Evolutionary conservation across 1,139 yeast species (phyloP).

Genomic region (Hyphopichia buzzinii): DNA sequence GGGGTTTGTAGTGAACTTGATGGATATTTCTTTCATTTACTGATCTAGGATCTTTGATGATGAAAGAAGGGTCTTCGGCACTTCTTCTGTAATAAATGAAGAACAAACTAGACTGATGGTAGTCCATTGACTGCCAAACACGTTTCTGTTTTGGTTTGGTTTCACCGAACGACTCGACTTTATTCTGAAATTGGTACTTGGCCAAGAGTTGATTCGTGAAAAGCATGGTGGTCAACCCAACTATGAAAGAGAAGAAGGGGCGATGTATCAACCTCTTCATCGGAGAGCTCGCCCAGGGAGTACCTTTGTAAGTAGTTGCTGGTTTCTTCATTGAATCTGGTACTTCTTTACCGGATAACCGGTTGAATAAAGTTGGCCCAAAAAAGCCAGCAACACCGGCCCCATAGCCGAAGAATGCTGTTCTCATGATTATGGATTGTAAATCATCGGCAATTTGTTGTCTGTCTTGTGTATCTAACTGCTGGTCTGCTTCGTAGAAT

Average conservation of each 20-base stretch:
- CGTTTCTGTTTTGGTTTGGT: constrained; percentile 11
- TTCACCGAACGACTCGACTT: constrained; percentile 14
- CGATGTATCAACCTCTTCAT: constrained; percentile 18
- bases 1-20: constrained; percentile 28
- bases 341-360: constrained; percentile 8
- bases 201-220: constrained; percentile 24
- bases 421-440: constrained; percentile 20
- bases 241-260: constrained; percentile 33
- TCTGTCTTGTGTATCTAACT: constrained; percentile 31
- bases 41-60: constrained; percentile 37
- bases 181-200: constrained; percentile 22
- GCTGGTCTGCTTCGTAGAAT: constrained; percentile 45
- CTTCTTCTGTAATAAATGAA: constrained; percentile 35
- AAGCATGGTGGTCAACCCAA: constrained; percentile 28
- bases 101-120: constrained; percentile 35
- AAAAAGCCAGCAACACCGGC: constrained; percentile 24
- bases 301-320: constrained; percentile 1
- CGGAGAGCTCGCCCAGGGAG: constrained; percentile 7
- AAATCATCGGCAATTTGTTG: constrained; percentile 30
- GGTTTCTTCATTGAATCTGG: background rate
- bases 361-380: constrained; percentile 24
- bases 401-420: constrained; percentile 27
- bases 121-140: constrained; percentile 41
- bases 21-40: constrained; percentile 22
- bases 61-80: constrained; percentile 31